Conservation (phyloP, 345 rosid genomes). For the Dovyalis caffra region DNA sequence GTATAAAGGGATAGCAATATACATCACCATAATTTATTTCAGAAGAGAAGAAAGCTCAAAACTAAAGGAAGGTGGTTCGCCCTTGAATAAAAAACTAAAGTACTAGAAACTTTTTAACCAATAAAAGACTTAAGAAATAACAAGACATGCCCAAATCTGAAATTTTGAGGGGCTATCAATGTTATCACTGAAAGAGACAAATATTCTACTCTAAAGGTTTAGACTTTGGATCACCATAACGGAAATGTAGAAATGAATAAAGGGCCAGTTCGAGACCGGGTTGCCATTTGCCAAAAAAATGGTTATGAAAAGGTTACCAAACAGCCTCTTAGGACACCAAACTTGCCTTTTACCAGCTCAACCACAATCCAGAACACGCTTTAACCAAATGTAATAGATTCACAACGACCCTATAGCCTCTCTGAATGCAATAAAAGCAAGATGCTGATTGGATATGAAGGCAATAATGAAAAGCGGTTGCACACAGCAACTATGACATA, state of each 20-base stretch:
- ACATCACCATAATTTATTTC: background rate
- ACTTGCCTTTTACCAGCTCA: too few species aligned
- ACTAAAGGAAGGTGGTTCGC: background rate
- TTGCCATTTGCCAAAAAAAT: too few species aligned
- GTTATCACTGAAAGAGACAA: background rate
- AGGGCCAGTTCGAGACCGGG: too few species aligned
- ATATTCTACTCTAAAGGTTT: background rate
- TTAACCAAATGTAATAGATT: background rate
- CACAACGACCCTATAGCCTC: background rate
- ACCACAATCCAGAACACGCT: too few species aligned
- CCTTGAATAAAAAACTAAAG: slow-evolving; percentile 2
- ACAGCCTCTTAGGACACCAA: too few species aligned
- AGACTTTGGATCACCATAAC: background rate
- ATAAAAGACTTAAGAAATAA: background rate
- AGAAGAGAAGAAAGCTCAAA: too few species aligned
- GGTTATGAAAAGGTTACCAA: too few species aligned
- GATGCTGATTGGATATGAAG: background rate
- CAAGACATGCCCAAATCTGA: too few species aligned
- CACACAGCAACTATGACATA: background rate
- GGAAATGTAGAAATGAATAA: too few species aligned
- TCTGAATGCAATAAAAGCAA: background rate
- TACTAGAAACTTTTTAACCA: background rate
- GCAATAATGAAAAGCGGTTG: background rate
- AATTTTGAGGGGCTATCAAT: background rate
- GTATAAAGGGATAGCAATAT: background rate